A percentile compares a stretch with the other conserved stretches of the same genome.
phyloP scores from a whole-genome alignment of 2,329 filamentous ascomycete species.

The Stylonectria norvegica region DNA sequence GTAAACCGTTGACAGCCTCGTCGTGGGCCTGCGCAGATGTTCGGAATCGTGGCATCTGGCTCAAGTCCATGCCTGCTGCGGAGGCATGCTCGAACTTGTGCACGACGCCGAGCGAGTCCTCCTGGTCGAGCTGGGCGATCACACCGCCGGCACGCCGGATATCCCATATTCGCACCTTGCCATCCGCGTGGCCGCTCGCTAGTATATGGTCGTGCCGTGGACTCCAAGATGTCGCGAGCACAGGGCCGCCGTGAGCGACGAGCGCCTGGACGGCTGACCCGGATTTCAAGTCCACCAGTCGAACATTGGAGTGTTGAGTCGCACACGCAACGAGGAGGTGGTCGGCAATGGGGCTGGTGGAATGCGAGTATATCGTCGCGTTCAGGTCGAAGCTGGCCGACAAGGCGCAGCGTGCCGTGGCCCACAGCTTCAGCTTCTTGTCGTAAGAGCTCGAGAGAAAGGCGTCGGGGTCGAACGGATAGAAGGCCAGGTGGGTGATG shows the following conservation, averaged over 20 bases:
- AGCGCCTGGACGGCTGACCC: constrained; percentile 69
- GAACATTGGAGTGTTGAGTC: constrained; percentile 79
- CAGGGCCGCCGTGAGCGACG: constrained; percentile 63
- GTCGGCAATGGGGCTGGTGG: constrained; percentile 67
- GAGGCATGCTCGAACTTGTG: constrained; percentile 35
- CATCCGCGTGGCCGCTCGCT: constrained; percentile 81
- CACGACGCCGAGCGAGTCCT: constrained; percentile 71
- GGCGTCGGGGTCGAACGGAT: constrained; percentile 71
- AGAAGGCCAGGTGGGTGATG: constrained; percentile 74
- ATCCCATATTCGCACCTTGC: constrained; percentile 82
- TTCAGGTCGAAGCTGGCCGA: constrained; percentile 67
- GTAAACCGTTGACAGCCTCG: constrained; percentile 78
- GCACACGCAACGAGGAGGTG: constrained; percentile 82
- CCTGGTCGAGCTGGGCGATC: constrained; percentile 76
- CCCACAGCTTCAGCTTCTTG: constrained; percentile 72
- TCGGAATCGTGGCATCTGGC: constrained; percentile 38
- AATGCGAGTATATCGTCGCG: constrained; percentile 71
- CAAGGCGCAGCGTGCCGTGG: constrained; percentile 57
- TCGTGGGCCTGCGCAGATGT: constrained; percentile 65
- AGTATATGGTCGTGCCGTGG: constrained; percentile 75
- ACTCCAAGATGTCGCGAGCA: constrained; percentile 75
- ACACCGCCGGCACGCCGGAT: constrained; percentile 73
- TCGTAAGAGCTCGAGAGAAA: constrained; percentile 79
- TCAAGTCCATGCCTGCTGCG: constrained; percentile 30
- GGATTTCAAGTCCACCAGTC: constrained; percentile 81